Evolutionary conservation across 2,329 filamentous ascomycete species (phyloP), one percentile per base, ranked within the genome.

Genomic region (Annulohypoxylon truncatum): DNA sequence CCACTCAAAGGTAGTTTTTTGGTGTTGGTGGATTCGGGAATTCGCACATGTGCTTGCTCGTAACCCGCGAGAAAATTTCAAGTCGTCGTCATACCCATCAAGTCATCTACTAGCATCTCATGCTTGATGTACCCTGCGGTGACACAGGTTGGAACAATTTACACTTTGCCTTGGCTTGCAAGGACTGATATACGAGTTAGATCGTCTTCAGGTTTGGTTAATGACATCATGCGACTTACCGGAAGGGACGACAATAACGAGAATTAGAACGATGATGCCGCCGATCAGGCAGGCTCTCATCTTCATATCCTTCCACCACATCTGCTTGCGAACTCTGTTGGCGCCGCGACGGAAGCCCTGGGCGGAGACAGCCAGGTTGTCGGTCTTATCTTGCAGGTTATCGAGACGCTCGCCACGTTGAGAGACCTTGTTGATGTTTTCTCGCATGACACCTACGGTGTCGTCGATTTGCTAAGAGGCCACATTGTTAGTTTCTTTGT

Each of bases 261-360:
- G 84, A 73, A 99, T 87, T 74, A 99, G 86, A 73, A 98, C 87
- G 79, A 98, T 91, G 81, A 99, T 92, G 76, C 94, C 96, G 64
- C 90, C 86, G 78, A 97, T 92, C 74, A 99, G 85, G 83, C 95
- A 98, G 86, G 97, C 96, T 81, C 96, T 90, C 96, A 99, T 99
- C 89, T 98, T 98, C 93, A 97, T 97, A 78, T 98, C 95, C 88
- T 98, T 98, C 95, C 94, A 98, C 95, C 95, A 98, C 95, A 98
- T 98, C 82, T 97, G 90, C 86, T 94, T 95, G 81, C 96, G 90
- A 74, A 99, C 95, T 75, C 93, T 87, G 85, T 98, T 99, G 81
- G 96, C 96, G 71, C 96, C 95, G 73, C 94, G 91, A 76, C 94
- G 93, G 88, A 99, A 99, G 69, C 93, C 94, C 80, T 97, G 94